phyloP scores from a whole-genome alignment of 2,329 filamentous ascomycete genomes.

The Fusarium avenaceum region DNA sequence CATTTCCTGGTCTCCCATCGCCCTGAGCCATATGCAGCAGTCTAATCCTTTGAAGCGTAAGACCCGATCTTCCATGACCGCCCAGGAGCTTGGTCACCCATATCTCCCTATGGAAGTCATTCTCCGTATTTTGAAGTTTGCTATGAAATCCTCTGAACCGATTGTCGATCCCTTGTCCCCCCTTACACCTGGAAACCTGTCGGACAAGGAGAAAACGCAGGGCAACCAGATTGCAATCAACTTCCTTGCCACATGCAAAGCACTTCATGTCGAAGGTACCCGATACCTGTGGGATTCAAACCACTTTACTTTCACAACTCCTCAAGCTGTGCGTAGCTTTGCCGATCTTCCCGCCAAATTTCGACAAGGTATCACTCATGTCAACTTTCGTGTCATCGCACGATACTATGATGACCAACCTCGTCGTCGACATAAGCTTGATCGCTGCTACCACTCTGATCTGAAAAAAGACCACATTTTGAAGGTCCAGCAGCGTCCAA shows the following conservation, averaged over 20 bases:
- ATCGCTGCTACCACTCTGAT: slow-evolving; percentile 59
- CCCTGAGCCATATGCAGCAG: slow-evolving; percentile 53
- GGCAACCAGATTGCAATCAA: slow-evolving; percentile 66
- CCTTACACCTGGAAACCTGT: slow-evolving; percentile 59
- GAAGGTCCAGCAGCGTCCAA: slow-evolving; percentile 59
- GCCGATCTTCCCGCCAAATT: slow-evolving; percentile 59
- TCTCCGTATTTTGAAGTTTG: slow-evolving; percentile 65
- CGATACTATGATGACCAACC: slow-evolving; percentile 68
- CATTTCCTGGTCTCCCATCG: slow-evolving; percentile 63
- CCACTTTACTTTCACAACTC: slow-evolving; percentile 67
- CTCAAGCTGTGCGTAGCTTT: slow-evolving; percentile 64
- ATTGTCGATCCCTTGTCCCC: slow-evolving; percentile 68
- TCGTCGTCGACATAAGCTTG: slow-evolving; percentile 57
- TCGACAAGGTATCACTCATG: slow-evolving; percentile 60
- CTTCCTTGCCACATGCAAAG: slow-evolving; percentile 65
- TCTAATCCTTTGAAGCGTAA: slow-evolving; percentile 52
- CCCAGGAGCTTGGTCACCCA: slow-evolving; percentile 53
- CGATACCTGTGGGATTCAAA: slow-evolving; percentile 66
- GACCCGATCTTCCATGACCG: slow-evolving; percentile 50
- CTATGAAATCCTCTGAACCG: slow-evolving; percentile 62
- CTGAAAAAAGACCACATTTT: slow-evolving; percentile 59
- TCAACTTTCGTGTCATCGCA: slow-evolving; percentile 67
- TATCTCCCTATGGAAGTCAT: slow-evolving; percentile 67
- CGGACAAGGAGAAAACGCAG: slow-evolving; percentile 59
- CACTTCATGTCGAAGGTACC: slow-evolving; percentile 64